phyloP scores from a whole-genome alignment of 805 yeast species.

The Candida silvicultrix region DNA sequence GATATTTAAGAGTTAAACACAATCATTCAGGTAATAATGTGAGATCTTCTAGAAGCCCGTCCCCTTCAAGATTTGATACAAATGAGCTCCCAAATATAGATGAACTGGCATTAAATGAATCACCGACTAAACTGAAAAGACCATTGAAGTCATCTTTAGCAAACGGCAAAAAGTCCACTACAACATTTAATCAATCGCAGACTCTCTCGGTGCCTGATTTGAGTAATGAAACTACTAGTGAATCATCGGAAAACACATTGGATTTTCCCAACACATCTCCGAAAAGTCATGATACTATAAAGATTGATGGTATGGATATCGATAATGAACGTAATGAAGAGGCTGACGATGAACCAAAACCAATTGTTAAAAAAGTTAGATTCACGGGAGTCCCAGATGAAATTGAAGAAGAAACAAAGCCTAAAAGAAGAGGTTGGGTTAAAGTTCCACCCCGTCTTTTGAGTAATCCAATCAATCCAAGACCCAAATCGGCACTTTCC shows the following conservation, averaged over 20 bases:
- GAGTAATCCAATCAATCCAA: background rate
- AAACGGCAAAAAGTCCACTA: background rate
- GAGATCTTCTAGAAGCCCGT: conserved; percentile 13
- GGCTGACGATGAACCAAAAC: conserved; percentile 3
- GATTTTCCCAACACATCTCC: background rate
- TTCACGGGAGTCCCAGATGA: conserved; percentile 22
- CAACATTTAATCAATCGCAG: background rate
- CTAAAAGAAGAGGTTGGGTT: conserved; percentile 19
- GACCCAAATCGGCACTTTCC: conserved; percentile 8
- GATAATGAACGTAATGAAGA: background rate
- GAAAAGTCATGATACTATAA: background rate
- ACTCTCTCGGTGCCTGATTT: conserved; percentile 5
- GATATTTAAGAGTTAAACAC: background rate
- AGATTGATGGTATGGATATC: background rate
- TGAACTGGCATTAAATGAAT: conserved; percentile 5
- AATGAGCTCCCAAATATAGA: conserved; percentile 10
- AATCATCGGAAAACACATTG: conserved; percentile 4
- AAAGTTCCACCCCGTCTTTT: conserved; percentile 12
- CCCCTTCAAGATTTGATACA: conserved; percentile 7
- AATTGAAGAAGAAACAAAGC: conserved; percentile 10
- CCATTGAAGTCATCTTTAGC: background rate
- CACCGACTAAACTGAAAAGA: background rate
- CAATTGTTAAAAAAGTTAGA: conserved; percentile 19
- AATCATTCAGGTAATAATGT: background rate
- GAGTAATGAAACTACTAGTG: conserved; percentile 5